A percentile compares a stretch with the other conserved stretches of the same genome.
Conservation (phyloP, 129 eudicot species). For the Flaveria sonorensis region DNA sequence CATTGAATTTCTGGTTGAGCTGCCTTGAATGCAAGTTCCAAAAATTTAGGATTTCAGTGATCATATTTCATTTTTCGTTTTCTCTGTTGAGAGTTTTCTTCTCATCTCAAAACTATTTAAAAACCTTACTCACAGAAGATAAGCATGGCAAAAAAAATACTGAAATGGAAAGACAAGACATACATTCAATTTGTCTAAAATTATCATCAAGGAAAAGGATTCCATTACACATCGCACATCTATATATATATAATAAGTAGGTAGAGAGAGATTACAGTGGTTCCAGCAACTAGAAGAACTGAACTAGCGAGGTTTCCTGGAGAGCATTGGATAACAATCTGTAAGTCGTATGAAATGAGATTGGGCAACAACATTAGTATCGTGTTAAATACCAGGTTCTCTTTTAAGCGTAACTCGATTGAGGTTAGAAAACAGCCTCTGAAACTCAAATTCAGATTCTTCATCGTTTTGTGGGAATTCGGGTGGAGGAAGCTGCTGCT, state of each 20-base stretch:
- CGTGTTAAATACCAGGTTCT: slow-evolving; percentile 62
- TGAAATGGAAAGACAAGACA: background rate
- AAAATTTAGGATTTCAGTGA: too few species aligned
- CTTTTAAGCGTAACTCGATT: slow-evolving; percentile 70
- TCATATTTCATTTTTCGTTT: too few species aligned
- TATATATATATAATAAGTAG: background rate
- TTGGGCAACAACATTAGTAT: background rate
- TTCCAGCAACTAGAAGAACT: slow-evolving; percentile 88
- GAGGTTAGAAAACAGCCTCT: slow-evolving; percentile 85
- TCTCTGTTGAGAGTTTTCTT: too few species aligned
- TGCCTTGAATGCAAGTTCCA: too few species aligned
- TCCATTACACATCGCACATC: too few species aligned
- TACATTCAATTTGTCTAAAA: background rate
- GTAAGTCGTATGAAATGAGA: background rate
- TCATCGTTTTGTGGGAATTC: slow-evolving; percentile 31
- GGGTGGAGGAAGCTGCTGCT: slow-evolving; percentile 5
- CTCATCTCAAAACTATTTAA: too few species aligned
- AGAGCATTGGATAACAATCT: slow-evolving; percentile 5
- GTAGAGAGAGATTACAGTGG: slow-evolving; percentile 65
- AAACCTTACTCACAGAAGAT: background rate
- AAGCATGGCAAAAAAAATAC: background rate
- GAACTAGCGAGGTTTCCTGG: slow-evolving; percentile 85
- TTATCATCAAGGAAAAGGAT: background rate
- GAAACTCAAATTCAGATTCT: slow-evolving; percentile 41
- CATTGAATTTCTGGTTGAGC: too few species aligned